Evolutionary conservation across 805 yeast genomes (phyloP).

Genomic region (Saccharomycopsis microspora): DNA sequence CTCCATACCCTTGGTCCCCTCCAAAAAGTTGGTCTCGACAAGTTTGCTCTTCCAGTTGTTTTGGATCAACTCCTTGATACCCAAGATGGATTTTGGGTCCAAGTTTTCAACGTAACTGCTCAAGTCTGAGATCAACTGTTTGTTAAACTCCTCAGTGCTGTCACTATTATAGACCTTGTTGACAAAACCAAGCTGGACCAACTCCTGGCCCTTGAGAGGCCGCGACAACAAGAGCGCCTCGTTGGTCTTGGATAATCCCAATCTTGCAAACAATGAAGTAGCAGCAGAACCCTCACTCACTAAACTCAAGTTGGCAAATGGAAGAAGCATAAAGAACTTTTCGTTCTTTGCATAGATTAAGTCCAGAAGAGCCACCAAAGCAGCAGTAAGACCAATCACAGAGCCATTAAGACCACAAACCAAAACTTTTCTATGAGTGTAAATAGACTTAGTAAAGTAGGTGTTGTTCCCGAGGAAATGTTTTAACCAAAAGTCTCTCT

Average conservation of each 20-base stretch:
- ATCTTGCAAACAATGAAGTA: conserved; percentile 51
- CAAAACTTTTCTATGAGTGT: conserved; percentile 59
- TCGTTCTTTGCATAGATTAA: conserved; percentile 57
- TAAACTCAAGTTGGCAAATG: conserved; percentile 74
- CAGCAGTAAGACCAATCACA: conserved; percentile 68
- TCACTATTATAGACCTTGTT: conserved; percentile 38
- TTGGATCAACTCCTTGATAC: conserved; percentile 34
- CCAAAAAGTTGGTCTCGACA: conserved; percentile 46
- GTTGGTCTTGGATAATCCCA: conserved; percentile 62
- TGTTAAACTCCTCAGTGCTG: conserved; percentile 31
- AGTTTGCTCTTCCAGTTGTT: conserved; percentile 23
- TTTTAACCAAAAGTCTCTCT: conserved; percentile 32
- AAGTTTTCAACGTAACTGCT: conserved; percentile 28
- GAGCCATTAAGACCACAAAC: conserved; percentile 80
- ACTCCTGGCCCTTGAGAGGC: conserved; percentile 50
- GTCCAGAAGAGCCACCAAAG: conserved; percentile 66
- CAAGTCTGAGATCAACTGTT: conserved; percentile 26
- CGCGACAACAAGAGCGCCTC: conserved; percentile 64
- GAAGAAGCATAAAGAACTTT: conserved; percentile 49
- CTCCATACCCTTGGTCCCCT: conserved; percentile 55
- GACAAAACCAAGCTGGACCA: conserved; percentile 47
- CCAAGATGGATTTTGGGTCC: conserved; percentile 32
- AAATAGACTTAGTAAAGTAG: conserved; percentile 54
- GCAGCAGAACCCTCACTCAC: conserved; percentile 76
- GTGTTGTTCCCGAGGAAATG: conserved; percentile 62